These are phyloP conservation scores for Blastobotrys raffinosifermentans DNA, from an alignment of 1,139 yeast species.

Conservation along the genomic window DNA sequence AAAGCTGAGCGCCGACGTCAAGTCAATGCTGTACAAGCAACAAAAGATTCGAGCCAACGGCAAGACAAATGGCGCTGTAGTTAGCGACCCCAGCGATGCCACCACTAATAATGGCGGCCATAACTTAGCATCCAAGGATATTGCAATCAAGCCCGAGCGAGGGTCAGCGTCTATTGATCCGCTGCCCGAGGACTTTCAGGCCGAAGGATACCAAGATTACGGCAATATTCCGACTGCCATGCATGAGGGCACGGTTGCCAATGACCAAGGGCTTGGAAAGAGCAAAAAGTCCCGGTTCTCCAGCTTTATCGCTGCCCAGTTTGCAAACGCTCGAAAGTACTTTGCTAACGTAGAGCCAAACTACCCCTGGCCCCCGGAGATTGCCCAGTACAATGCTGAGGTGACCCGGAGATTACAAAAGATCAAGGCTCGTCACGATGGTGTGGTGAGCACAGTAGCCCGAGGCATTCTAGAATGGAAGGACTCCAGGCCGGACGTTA, in stretches of 20 bases:
- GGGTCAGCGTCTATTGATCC: conserved; percentile 21
- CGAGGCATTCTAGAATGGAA: conserved; percentile 94
- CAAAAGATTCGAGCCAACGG: conserved; percentile 12
- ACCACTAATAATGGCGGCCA: conserved; percentile 12
- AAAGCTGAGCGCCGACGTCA: conserved; percentile 26
- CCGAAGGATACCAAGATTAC: conserved; percentile 22
- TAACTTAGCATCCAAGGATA: conserved; percentile 20
- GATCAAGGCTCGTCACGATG: conserved; percentile 83
- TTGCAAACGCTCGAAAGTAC: conserved; percentile 40
- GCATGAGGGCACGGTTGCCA: conserved; percentile 9
- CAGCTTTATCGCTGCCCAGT: conserved; percentile 3
- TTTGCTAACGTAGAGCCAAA: conserved; percentile 52
- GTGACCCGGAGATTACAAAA: conserved; percentile 63
- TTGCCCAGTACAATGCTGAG: conserved; percentile 59
- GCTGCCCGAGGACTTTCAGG: conserved; percentile 21
- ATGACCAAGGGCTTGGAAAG: neutral
- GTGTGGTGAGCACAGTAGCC: conserved; percentile 89
- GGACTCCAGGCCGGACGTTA: conserved; percentile 23
- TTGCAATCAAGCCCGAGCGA: conserved; percentile 28
- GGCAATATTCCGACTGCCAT: conserved; percentile 8
- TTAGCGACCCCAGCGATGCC: conserved; percentile 5
- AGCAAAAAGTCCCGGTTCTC: neutral
- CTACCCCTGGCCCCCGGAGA: conserved; percentile 66
- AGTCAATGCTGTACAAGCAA: conserved; percentile 24
- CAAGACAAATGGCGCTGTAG: conserved; percentile 8